Base-by-base conservation (phyloP, 495 filamentous ascomycete genomes). In the Penicillium cataractarum region DNA sequence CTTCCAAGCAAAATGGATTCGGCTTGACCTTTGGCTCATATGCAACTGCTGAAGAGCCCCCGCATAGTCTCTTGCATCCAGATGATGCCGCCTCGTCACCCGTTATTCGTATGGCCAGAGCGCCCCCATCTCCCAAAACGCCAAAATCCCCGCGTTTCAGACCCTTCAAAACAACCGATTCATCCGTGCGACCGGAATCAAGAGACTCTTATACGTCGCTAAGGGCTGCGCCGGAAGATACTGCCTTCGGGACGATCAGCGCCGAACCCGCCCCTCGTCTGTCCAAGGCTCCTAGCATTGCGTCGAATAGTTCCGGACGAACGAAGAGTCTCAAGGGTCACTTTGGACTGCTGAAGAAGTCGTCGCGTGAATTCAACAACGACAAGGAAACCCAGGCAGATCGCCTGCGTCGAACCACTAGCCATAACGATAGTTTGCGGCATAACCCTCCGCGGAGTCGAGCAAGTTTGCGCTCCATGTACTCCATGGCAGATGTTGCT, bases 91-190 rank as follows among this genome's bases (percentile, higher is more conserved):
- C 93, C 8, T 84, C 86, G 63, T 81, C 92, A 15, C 93, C 93
- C 19, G 89, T 95, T 24, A 87, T 97, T 71, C 87, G 91, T 59
- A 97, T 94, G 51, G 86, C 92, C 53, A 92, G 92, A 73, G 90
- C 89, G 21, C 91, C 92, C 3, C 90, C 91, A 50, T 92, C 90
- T 21, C 87, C 89, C 9, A 83, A 76, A 59, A 65, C 69, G 9
- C 79, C 83, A 39, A 83, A 82, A 66, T 81, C 82, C n/a, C 70
- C 70, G n/a, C 66, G 59, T 60, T 73, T 69, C 48, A 82, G 84
- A 65, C 75, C 80, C 26, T 81, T 69, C 69, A 79, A 78, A 74
- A 8, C 48, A 7, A 17, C 58, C 33, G 67, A 74, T 22, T 40
- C 72, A 19, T 58, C 66, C 1, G 60, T 61, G 19, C 70, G 78